Evolutionary conservation across 2,329 filamentous ascomycete genomes (phyloP), one percentile per base, ranked within the genome.

Genomic region (Hypoxylon sp.): DNA sequence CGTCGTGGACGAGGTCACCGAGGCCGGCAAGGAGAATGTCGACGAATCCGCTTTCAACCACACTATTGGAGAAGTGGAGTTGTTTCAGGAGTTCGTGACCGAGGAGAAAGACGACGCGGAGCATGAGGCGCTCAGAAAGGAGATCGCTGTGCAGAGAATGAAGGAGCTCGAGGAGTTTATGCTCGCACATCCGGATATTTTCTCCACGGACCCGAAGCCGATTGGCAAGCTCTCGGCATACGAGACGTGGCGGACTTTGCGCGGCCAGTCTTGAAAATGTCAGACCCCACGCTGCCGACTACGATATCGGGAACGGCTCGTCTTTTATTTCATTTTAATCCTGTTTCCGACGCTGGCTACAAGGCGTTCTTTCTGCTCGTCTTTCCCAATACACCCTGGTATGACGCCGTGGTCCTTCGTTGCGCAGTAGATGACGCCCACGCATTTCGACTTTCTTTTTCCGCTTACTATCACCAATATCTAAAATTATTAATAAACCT

Each of bases 221-320:
- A 42, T 72, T 19, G 70, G 67, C 35, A 73, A 72, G 31, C 67
- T 73, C 58, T 50, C 57, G 2, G 71, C 70, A 3, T 72, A 73
- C 60, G 57, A 71, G 8, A 46, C 22, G 10, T 73, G 71, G 71
- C 69, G 52, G 52, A 35, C 47, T 5, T 24, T n/a, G 10, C 31
- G 22, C 13, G 17, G 42, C 8, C 29, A 24, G 42, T 14, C 3
- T 48, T 58, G 29, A 58, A 26, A 42, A 47, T n/a, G 29, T 19
- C 9, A 19, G 5, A 5, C 5, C 29, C 29, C 29, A 31, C 8
- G 29, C 8, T 31, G 29, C 29, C 19, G 19, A 1, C 19, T 22
- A 22, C 19, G 19, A 22, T 22, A 22, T 22, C 19, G 19, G 19
- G 19, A 22, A 22, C 19, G 19, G 19, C 19, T 22, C 19, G 1